phyloP scores from a whole-genome alignment of 2,329 filamentous ascomycete species.

The Talaromyces marneffei region DNA sequence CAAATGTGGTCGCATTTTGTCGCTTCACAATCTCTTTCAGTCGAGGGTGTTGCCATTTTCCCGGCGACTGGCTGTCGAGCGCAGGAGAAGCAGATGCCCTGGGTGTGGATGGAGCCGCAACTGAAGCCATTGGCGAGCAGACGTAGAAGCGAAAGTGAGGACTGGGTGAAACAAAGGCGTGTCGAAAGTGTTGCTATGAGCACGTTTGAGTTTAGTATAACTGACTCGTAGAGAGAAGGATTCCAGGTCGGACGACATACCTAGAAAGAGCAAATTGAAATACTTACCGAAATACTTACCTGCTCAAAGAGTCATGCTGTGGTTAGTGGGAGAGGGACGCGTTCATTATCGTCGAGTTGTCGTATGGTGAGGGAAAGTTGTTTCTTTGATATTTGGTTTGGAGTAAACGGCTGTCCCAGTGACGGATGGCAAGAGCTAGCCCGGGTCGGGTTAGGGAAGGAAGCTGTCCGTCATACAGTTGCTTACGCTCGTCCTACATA shows the following conservation, averaged over 20 bases:
- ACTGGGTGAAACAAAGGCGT: background rate
- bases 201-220: background rate
- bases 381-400: background rate
- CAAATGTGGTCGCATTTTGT: constrained; percentile 72
- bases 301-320: background rate
- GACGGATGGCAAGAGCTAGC: background rate
- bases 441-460: background rate
- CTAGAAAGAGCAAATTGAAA: background rate
- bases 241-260: background rate
- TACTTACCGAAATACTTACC: constrained; percentile 4
- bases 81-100: constrained; percentile 22
- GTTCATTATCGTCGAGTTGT: background rate
- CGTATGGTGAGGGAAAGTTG: background rate
- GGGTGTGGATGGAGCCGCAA: constrained; percentile 39
- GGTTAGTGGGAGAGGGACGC: background rate
- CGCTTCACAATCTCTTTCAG: constrained; percentile 80
- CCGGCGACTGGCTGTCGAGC: constrained; percentile 45
- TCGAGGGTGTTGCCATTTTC: constrained; percentile 86
- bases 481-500: background rate
- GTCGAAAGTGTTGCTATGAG: background rate
- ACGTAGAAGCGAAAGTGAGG: background rate
- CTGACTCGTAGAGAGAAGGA: background rate
- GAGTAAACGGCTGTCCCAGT: constrained; percentile 1
- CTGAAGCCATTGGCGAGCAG: constrained; percentile 29
- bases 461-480: background rate